Evolutionary conservation across 2,329 filamentous ascomycete species (phyloP).

Genomic region (Esteya vermicola): DNA sequence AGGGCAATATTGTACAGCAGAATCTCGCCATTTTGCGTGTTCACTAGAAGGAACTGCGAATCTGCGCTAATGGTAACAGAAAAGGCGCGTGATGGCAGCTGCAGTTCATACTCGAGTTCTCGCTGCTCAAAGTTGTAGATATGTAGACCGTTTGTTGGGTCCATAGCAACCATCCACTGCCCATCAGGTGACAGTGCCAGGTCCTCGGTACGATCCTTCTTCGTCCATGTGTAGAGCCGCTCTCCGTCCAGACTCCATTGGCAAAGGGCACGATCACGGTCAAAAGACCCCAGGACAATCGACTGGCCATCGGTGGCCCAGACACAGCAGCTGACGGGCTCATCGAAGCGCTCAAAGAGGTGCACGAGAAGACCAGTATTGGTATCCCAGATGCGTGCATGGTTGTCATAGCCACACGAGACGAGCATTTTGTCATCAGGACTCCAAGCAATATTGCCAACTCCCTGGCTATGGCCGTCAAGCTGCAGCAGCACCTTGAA

Average conservation of each 20-base stretch:
- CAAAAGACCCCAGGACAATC: constrained; percentile 69
- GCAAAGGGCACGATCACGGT: constrained; percentile 50
- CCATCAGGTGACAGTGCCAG: constrained; percentile 73
- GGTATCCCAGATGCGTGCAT: constrained; percentile 62
- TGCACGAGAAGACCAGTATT: constrained; percentile 52
- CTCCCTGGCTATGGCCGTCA: constrained; percentile 51
- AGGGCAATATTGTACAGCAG: constrained; percentile 66
- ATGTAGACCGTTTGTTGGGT: constrained; percentile 54
- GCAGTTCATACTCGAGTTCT: constrained; percentile 61
- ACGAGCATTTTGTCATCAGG: constrained; percentile 79
- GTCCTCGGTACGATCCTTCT: constrained; percentile 66
- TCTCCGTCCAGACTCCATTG: constrained; percentile 56
- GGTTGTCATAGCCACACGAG: constrained; percentile 63
- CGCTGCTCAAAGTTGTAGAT: constrained; percentile 70
- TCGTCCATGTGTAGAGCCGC: constrained; percentile 50
- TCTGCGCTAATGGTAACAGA: constrained; percentile 72
- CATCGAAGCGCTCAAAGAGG: constrained; percentile 55
- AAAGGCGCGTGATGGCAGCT: constrained; percentile 55
- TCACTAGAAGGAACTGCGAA: constrained; percentile 69
- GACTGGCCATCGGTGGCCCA: constrained; percentile 68
- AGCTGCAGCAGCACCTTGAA: constrained; percentile 52
- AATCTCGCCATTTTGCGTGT: constrained; percentile 63
- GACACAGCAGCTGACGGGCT: constrained; percentile 79
- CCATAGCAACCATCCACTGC: constrained; percentile 64
- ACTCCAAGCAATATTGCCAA: constrained; percentile 80